phyloP scores from a whole-genome alignment of 805 yeast genomes.

The Ogataea trehaloabstinens region DNA sequence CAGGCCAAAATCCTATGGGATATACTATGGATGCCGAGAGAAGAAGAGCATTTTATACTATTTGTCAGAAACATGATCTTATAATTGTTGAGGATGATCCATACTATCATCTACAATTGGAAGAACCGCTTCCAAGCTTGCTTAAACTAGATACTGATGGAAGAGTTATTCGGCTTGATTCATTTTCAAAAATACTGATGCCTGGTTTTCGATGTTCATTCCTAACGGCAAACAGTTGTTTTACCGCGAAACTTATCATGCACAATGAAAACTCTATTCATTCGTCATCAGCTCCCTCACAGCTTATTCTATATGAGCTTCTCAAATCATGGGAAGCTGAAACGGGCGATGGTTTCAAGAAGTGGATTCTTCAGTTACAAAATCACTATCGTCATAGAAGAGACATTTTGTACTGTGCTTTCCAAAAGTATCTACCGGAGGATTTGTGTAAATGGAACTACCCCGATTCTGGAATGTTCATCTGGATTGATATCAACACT shows the following conservation, averaged over 20 bases:
- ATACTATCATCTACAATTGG: constrained; percentile 69
- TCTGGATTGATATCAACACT: constrained; percentile 41
- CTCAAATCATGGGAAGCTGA: constrained; percentile 55
- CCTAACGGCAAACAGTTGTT: constrained; percentile 59
- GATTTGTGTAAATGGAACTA: constrained; percentile 42
- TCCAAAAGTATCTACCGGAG: constrained; percentile 45
- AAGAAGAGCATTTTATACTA: constrained; percentile 53
- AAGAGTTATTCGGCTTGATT: constrained; percentile 72
- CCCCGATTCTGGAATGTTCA: constrained; percentile 45
- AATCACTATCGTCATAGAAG: constrained; percentile 63
- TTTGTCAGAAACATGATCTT: constrained; percentile 67
- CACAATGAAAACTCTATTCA: constrained; percentile 71
- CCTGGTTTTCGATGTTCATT: constrained; percentile 78
- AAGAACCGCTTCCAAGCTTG: constrained; percentile 57
- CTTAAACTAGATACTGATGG: constrained; percentile 73
- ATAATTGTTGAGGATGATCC: constrained; percentile 84
- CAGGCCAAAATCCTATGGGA: constrained; percentile 91
- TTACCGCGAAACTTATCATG: constrained; percentile 52
- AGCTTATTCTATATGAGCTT: constrained; percentile 54
- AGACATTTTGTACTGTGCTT: constrained; percentile 51
- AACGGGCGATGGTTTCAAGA: constrained; percentile 58
- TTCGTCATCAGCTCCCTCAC: constrained; percentile 74
- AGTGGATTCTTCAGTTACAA: constrained; percentile 68
- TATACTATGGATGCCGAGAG: constrained; percentile 57
- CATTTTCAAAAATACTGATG: constrained; percentile 74